phyloP scores from a whole-genome alignment of 805 yeast genomes.

The Jamesozyma piceae region DNA sequence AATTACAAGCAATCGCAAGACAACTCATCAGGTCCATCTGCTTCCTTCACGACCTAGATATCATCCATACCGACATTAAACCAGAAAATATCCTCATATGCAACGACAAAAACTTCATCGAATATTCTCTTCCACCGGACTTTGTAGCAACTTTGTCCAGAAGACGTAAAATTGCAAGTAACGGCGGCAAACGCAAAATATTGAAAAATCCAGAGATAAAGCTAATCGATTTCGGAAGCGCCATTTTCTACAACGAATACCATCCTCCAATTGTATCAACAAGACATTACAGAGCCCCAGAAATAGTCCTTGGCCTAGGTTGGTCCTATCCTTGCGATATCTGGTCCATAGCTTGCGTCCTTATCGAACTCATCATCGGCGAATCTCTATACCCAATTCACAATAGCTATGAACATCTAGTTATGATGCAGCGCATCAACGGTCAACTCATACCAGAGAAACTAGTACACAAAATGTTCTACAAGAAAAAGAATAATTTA shows the following conservation, averaged over 20 bases:
- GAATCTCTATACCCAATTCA: constrained; percentile 92
- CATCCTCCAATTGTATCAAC: constrained; percentile 90
- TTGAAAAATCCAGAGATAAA: constrained; percentile 74
- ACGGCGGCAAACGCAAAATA: constrained; percentile 27
- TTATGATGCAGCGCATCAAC: constrained; percentile 81
- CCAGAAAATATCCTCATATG: constrained; percentile 82
- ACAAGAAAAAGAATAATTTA: constrained; percentile 23
- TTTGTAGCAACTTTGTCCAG: constrained; percentile 17
- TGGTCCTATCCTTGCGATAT: constrained; percentile 96
- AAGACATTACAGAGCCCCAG: constrained; percentile 95
- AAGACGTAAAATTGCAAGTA: constrained; percentile 26
- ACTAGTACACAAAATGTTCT: constrained; percentile 29
- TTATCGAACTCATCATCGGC: constrained; percentile 86
- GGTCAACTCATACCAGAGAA: constrained; percentile 40
- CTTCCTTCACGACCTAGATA: constrained; percentile 77
- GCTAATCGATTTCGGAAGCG: constrained; percentile 94
- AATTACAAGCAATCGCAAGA: constrained; percentile 78
- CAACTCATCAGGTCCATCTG: constrained; percentile 81
- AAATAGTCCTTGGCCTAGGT: constrained; percentile 85
- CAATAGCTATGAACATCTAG: constrained; percentile 87
- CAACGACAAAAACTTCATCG: constrained; percentile 18
- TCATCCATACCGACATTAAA: constrained; percentile 92
- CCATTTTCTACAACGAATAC: constrained; percentile 87
- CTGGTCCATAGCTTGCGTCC: constrained; percentile 93
- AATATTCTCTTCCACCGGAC: constrained; percentile 17